Conservation (phyloP, 2,329 filamentous ascomycete genomes). For the Colletotrichum tropicicola region DNA sequence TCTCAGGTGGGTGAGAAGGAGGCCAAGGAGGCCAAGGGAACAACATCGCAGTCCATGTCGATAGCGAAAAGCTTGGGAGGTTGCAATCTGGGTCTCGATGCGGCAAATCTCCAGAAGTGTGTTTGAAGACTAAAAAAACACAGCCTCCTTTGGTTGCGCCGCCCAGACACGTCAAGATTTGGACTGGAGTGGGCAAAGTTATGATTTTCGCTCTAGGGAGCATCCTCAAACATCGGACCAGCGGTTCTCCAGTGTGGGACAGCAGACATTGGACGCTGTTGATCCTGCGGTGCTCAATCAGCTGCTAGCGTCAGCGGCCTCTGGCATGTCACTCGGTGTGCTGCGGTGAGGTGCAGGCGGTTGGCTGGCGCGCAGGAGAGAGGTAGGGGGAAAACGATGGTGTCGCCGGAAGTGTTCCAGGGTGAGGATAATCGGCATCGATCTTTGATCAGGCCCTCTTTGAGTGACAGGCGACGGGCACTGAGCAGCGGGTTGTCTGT, state of each 20-base stretch:
- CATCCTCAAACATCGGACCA: constrained; percentile 13
- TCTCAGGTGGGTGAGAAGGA: background rate
- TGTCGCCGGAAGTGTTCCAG: constrained; percentile 22
- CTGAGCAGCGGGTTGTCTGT: background rate
- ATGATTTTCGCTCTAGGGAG: constrained; percentile 4
- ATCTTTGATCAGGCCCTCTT: background rate
- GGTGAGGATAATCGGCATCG: constrained; percentile 5
- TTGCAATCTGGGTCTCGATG: constrained; percentile 6
- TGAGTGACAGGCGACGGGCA: background rate
- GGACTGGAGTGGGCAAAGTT: constrained; percentile 20
- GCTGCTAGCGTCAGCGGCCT: background rate
- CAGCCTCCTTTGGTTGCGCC: constrained; percentile 6
- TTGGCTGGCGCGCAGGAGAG: too few relatives aligned
- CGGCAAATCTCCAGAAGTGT: constrained; percentile 2
- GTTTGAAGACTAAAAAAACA: constrained; percentile 7
- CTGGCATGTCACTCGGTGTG: constrained; percentile 9
- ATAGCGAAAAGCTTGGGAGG: background rate
- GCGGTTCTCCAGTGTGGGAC: constrained; percentile 8
- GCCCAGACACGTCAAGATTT: constrained; percentile 5
- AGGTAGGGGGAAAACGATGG: constrained; percentile 12
- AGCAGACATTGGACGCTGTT: constrained; percentile 12
- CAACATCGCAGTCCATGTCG: too few relatives aligned
- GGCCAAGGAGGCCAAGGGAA: too few relatives aligned
- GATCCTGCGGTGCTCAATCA: background rate
- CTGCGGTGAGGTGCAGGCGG: background rate